phyloP scores from a whole-genome alignment of 345 rosid species.

The Trapa bicornis region DNA sequence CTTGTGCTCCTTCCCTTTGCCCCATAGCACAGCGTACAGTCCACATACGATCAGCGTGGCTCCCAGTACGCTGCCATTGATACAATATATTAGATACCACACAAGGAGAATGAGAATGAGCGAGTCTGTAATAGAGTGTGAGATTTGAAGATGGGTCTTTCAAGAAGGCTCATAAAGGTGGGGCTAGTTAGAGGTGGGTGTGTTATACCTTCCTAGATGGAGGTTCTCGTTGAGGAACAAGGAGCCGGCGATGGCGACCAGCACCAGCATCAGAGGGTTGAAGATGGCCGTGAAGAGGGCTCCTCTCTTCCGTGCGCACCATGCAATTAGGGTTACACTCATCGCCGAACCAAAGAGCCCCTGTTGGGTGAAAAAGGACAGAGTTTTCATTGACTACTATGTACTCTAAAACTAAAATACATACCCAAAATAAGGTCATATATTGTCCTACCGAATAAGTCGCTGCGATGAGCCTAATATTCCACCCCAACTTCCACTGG shows the following conservation, averaged over 20 bases:
- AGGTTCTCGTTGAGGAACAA: slow-evolving; percentile 17
- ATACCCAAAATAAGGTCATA: too few relatives aligned
- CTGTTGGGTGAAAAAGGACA: neutral
- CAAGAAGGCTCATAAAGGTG: neutral
- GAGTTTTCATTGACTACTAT: too few relatives aligned
- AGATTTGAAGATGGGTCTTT: neutral
- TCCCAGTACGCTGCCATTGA: slow-evolving; percentile 15
- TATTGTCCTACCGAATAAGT: slow-evolving; percentile 22
- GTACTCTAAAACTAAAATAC: too few relatives aligned
- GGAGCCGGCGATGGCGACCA: slow-evolving; percentile 13
- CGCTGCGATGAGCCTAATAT: slow-evolving; percentile 31
- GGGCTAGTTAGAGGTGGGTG: neutral
- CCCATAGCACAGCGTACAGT: slow-evolving; percentile 19
- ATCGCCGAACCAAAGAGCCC: slow-evolving; percentile 16
- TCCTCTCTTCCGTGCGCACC: slow-evolving; percentile 17
- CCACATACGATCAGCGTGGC: slow-evolving; percentile 15
- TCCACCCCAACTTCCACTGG: slow-evolving; percentile 53
- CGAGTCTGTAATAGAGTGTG: neutral
- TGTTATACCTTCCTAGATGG: slow-evolving; percentile 17
- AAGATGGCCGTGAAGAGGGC: slow-evolving; percentile 21
- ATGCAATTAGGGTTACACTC: slow-evolving; percentile 5
- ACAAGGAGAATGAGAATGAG: too few relatives aligned
- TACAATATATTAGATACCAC: too few relatives aligned
- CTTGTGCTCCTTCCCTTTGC: slow-evolving; percentile 17
- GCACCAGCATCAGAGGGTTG: slow-evolving; percentile 16